Evolutionary conservation across 2,329 filamentous ascomycete genomes (phyloP).

Genomic region (Ophiostoma pallidulum): DNA sequence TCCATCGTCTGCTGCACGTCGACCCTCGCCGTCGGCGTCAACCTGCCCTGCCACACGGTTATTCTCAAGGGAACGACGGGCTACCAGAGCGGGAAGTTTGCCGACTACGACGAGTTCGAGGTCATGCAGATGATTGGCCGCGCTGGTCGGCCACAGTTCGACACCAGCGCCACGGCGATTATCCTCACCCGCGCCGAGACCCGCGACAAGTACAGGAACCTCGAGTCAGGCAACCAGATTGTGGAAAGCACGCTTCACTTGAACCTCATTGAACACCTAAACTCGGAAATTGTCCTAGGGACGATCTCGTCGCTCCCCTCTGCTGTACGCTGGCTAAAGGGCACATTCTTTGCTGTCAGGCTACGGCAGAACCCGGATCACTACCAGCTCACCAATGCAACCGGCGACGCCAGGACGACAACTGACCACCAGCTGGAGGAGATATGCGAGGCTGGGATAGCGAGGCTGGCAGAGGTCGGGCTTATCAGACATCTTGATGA

Average conservation of each 20-base stretch:
- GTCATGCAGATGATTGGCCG: constrained; percentile 87
- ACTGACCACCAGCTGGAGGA: constrained; percentile 57
- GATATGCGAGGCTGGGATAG: constrained; percentile 62
- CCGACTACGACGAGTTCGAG: constrained; percentile 73
- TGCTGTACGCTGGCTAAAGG: constrained; percentile 63
- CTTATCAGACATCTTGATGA: constrained; percentile 34
- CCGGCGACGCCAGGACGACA: constrained; percentile 35
- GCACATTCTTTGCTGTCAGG: constrained; percentile 71
- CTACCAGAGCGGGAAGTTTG: constrained; percentile 49
- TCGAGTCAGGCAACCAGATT: constrained; percentile 63
- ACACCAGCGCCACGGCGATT: constrained; percentile 63
- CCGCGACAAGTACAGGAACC: constrained; percentile 56
- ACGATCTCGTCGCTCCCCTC: constrained; percentile 56
- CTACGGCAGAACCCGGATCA: constrained; percentile 60
- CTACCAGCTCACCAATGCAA: constrained; percentile 55
- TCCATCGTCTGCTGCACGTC: constrained; percentile 80
- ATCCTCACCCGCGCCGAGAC: constrained; percentile 67
- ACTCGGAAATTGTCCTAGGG: constrained; percentile 71
- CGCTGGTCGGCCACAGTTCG: constrained; percentile 76
- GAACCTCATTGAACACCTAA: constrained; percentile 74
- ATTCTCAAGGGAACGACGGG: constrained; percentile 71
- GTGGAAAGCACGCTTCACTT: constrained; percentile 71
- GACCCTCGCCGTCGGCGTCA: constrained; percentile 74
- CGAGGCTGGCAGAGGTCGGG: constrained; percentile 48
- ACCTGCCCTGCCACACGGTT: constrained; percentile 73